These are phyloP conservation scores for Saturnispora hagleri DNA, from an alignment of 805 yeast genomes.

Conservation along the genomic window DNA sequence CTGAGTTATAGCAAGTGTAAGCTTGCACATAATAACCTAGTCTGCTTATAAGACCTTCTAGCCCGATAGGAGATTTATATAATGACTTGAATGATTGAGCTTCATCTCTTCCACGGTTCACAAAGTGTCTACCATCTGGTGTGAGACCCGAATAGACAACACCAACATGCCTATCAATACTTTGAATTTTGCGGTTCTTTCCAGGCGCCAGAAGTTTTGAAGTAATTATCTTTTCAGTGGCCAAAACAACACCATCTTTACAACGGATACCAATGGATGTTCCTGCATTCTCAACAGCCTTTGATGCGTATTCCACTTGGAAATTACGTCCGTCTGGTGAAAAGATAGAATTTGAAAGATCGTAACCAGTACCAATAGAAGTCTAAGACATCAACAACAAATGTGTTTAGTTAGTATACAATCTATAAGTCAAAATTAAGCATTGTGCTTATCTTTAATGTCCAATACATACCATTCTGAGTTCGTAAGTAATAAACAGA, in stretches of 20 bases:
- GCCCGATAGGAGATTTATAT: conserved; percentile 68
- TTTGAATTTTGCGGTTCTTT: conserved; percentile 83
- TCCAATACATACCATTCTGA: not conserved
- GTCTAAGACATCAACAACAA: conserved; percentile 30
- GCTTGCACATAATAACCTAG: conserved; percentile 90
- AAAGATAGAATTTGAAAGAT: conserved; percentile 92
- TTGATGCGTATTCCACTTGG: conserved; percentile 96
- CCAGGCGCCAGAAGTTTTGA: conserved; percentile 86
- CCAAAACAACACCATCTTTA: conserved; percentile 91
- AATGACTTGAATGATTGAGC: conserved; percentile 67
- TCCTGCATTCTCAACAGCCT: conserved; percentile 96
- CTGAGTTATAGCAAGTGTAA: conserved; percentile 91
- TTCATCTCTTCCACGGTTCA: conserved; percentile 87
- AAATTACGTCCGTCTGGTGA: conserved; percentile 90
- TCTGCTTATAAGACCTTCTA: conserved; percentile 77
- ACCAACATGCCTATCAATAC: conserved; percentile 89
- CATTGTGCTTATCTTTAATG: not conserved
- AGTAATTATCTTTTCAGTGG: conserved; percentile 85
- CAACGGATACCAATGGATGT: conserved; percentile 90
- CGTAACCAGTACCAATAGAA: conserved; percentile 98
- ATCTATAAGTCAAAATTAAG: not conserved
- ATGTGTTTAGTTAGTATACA: not conserved
- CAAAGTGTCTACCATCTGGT: conserved; percentile 95
- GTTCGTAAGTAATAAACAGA: not conserved
- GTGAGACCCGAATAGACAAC: conserved; percentile 90